Conservation (phyloP, 176 grass and related monocot genomes). For the Poa annua region DNA sequence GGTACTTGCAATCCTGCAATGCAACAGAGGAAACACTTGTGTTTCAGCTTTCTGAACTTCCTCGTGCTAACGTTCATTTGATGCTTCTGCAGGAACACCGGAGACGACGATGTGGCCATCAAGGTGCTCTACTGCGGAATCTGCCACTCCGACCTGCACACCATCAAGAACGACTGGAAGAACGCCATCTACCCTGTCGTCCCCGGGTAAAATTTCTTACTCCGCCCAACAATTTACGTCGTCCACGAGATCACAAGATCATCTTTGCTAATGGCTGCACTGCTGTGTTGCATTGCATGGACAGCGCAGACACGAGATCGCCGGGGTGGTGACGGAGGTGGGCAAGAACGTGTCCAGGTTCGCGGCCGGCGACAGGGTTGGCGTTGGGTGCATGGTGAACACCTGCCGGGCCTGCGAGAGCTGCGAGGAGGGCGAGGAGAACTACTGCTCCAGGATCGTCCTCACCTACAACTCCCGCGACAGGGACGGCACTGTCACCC, state of each 20-base stretch:
- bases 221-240: neutral
- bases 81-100: slow-evolving; percentile 61
- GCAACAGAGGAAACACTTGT: neutral
- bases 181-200: slow-evolving; percentile 70
- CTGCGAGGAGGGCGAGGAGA: slow-evolving; percentile 50
- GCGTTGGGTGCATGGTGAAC: slow-evolving; percentile 70
- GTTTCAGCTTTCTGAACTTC: neutral
- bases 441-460: slow-evolving; percentile 54
- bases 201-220: slow-evolving; percentile 52
- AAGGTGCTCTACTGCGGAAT: slow-evolving; percentile 85
- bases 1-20: neutral
- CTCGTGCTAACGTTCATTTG: neutral
- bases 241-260: too few relatives aligned
- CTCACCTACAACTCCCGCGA: slow-evolving; percentile 64
- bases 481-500: slow-evolving; percentile 50
- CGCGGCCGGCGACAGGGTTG: slow-evolving; percentile 52
- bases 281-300: neutral
- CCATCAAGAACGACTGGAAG: slow-evolving; percentile 79
- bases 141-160: slow-evolving; percentile 87
- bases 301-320: slow-evolving; percentile 64
- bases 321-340: slow-evolving; percentile 52
- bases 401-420: slow-evolving; percentile 58
- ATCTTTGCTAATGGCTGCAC: too few relatives aligned
- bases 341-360: slow-evolving; percentile 56
- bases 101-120: slow-evolving; percentile 76